These are phyloP conservation scores for Kalmusia sp. DNA, from an alignment of 2,329 filamentous ascomycete genomes.

Conservation along the genomic window DNA sequence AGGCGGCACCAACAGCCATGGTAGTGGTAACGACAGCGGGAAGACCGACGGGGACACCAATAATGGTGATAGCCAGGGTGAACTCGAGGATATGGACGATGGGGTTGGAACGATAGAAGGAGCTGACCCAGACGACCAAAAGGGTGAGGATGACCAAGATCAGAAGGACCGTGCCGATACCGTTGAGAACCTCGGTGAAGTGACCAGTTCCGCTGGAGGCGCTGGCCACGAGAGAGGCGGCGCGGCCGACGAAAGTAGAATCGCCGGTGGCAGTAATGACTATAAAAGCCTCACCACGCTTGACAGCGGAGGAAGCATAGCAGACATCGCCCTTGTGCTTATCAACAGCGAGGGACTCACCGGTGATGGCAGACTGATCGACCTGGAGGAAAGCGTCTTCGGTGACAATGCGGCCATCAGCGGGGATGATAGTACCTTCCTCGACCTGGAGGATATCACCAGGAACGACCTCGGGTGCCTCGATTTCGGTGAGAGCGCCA, in stretches of 20 bases:
- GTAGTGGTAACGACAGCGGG: conserved; percentile 93
- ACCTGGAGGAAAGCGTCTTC: conserved; percentile 86
- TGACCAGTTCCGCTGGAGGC: conserved; percentile 78
- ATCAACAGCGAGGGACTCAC: conserved; percentile 89
- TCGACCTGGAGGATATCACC: conserved; percentile 90
- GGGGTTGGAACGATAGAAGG: conserved; percentile 84
- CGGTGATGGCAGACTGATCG: conserved; percentile 90
- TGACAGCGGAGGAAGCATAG: conserved; percentile 86
- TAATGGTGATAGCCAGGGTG: conserved; percentile 87
- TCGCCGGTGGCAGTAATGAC: conserved; percentile 86
- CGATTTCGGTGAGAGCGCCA: conserved; percentile 77
- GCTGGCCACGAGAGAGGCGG: conserved; percentile 82
- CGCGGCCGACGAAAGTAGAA: conserved; percentile 88
- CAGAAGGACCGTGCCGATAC: conserved; percentile 81
- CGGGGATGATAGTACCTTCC: conserved; percentile 89
- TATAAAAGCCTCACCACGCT: conserved; percentile 86
- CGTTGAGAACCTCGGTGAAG: conserved; percentile 90
- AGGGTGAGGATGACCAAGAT: conserved; percentile 82
- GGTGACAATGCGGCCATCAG: conserved; percentile 85
- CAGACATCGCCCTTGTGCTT: conserved; percentile 83
- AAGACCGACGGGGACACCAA: conserved; percentile 91
- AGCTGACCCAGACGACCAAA: conserved; percentile 83
- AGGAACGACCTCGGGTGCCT: conserved; percentile 83
- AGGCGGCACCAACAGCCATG: conserved; percentile 92
- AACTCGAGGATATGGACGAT: conserved; percentile 83